A percentile compares a stretch with the other conserved stretches of the same genome.
Evolutionary conservation across 2,329 filamentous ascomycete species (phyloP).

Genomic region (Cladosporium halotolerans): DNA sequence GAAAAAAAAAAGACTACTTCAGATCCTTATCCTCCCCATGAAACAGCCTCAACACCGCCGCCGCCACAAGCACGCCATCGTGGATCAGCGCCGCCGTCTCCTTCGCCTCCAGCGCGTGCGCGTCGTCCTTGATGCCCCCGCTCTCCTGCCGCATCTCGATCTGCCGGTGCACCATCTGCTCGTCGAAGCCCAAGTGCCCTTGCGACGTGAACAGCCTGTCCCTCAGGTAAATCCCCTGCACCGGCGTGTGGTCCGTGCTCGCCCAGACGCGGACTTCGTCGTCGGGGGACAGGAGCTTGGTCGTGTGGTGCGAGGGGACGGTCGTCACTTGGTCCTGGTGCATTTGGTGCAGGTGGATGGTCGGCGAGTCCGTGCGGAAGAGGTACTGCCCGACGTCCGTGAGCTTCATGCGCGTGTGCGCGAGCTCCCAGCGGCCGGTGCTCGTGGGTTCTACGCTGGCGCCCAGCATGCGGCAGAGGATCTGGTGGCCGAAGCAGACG

Average conservation of each 20-base stretch:
- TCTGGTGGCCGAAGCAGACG: slow-evolving; percentile 46
- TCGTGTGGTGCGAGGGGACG: slow-evolving; percentile 26
- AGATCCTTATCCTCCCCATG: slow-evolving; percentile 44
- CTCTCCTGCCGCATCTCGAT: slow-evolving; percentile 41
- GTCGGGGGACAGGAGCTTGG: slow-evolving; percentile 32
- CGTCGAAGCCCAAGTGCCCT: slow-evolving; percentile 43
- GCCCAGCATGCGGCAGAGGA: slow-evolving; percentile 40
- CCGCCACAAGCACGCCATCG: slow-evolving; percentile 35
- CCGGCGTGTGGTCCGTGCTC: slow-evolving; percentile 37
- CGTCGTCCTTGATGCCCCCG: slow-evolving; percentile 33
- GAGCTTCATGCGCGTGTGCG: slow-evolving; percentile 38
- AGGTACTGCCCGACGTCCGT: slow-evolving; percentile 36
- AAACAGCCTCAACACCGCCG: slow-evolving; percentile 42
- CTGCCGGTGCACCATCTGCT: slow-evolving; percentile 41
- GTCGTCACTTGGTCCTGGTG: slow-evolving; percentile 41
- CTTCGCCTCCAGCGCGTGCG: slow-evolving; percentile 33
- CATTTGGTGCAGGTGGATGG: slow-evolving; percentile 42
- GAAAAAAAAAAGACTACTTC: slow-evolving; percentile 10
- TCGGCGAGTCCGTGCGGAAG: slow-evolving; percentile 32
- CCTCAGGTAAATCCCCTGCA: slow-evolving; percentile 42
- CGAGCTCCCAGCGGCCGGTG: slow-evolving; percentile 42
- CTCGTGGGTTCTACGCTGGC: slow-evolving; percentile 33
- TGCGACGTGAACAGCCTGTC: slow-evolving; percentile 43
- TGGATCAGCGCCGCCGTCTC: slow-evolving; percentile 36
- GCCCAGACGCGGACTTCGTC: slow-evolving; percentile 46